Evolutionary conservation across 148 eudicot genomes (phyloP), one percentile per base, ranked within the genome.

Genomic region (Rheum nobile): DNA sequence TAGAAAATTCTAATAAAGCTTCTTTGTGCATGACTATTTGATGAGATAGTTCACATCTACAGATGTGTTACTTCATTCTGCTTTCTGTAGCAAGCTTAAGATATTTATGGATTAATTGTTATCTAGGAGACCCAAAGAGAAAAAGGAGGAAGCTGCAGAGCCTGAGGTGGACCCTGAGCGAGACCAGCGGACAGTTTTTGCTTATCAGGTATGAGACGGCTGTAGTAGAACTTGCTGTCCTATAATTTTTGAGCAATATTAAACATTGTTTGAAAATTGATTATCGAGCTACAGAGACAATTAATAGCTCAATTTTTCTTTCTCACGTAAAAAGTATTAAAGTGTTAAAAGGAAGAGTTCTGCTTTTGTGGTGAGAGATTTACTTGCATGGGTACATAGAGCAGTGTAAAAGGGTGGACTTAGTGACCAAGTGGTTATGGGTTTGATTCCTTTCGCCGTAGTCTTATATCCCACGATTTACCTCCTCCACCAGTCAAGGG

Each of bases 141-240:
- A 89, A 86, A 93, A 83, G 83, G 94, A 90, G 14, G 93, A 85
- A n/a, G n/a, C n/a, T n/a, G n/a, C n/a, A 41, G 89, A 89, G 72
- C 89, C 90, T 37, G 94, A 84, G 83, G 89, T 79, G 78, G 98
- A 91, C 73, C 98, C 98, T 57, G 98, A 93, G 79, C 80, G 98
- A 63, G 98, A 90, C 77, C 96, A 91, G 80, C 85, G 94, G 61
- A 91, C 98, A 13, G 98, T 93, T 71, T 93, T 93, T 87, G 96
- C 94, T 78, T 93, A 89, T 83, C 98, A 93, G 91, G 98, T 91
- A 75, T 39, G n/a, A 41, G 11, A 38, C 11, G 38, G 13, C 32
- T 63, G 34, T 63, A 11, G 4, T n/a, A n/a, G n/a, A n/a, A n/a
- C n/a, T n/a, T n/a, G n/a, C n/a, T n/a, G n/a, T n/a, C 38, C 19